Base-by-base conservation (phyloP, 192 early-diverging fungal species). In the Rhizophlyctis rosea region DNA sequence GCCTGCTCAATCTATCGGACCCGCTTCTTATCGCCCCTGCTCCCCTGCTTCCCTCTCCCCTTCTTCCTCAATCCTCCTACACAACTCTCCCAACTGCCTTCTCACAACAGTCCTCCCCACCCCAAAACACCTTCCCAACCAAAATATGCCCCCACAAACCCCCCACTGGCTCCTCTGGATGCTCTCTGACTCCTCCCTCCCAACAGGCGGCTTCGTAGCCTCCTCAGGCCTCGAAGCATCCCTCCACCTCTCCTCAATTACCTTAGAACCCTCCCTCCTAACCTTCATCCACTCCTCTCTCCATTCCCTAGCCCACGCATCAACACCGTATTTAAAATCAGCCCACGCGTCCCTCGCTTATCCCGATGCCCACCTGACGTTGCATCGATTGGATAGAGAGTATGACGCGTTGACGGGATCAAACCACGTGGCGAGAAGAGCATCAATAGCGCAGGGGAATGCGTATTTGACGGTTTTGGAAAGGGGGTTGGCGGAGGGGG, bases 161-260 rank as follows among this genome's bases (percentile, higher is more conserved):
- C 9, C 7, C 39, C 60, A 69, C 35, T 94, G 89, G 91, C 76
- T 93, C 3, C 82, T 93, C 4, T 88, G 86, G 75, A 80, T 91
- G 61, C 78, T 98, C 21, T 84, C 91, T 3, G 95, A 98, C 75
- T 96, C 93, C 5, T 90, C 92, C 44, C 81, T 98, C 7, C 95
- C 95, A 0, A 94, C 91, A 0, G 93, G 95, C 27, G 95, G 95
- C 4, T 98, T 98, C 73, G 90, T 98, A 21, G 87, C 93, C 21
- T 96, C 93, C 7, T 83, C 85, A 5, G 95, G 94, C 0, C 81
- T 98, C 4, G 95, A 98, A 69, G 88, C 92, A 1, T 87, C 88
- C 44, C 66, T 83, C 47, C 91, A 93, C 54, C 65, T 78, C 50
- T 87, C 86, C 14, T 78, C 82, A 39, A 75, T 93, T 36, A 30